These are phyloP conservation scores for Linum tenue DNA, from an alignment of 345 rosid genomes.

Conservation along the genomic window DNA sequence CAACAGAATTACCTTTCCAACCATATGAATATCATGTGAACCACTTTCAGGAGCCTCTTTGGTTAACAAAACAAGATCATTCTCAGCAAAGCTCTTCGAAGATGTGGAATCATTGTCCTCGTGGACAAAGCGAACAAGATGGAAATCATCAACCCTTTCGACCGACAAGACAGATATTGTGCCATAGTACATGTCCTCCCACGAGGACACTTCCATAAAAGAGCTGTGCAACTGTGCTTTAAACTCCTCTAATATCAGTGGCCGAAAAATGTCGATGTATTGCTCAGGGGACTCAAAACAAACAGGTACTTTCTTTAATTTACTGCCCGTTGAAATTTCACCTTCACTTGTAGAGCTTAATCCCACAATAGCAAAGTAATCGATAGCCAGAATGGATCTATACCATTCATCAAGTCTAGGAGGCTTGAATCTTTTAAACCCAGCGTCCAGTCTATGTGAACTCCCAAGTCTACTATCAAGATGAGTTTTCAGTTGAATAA, in stretches of 20 bases:
- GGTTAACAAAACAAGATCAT: slow-evolving; percentile 84
- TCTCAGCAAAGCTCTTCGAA: slow-evolving; percentile 62
- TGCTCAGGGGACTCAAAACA: slow-evolving; percentile 76
- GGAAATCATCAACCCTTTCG: slow-evolving; percentile 94
- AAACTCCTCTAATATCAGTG: slow-evolving; percentile 91
- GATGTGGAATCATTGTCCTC: slow-evolving; percentile 52
- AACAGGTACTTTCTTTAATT: slow-evolving; percentile 76
- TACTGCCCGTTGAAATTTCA: slow-evolving; percentile 29
- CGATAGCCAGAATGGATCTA: slow-evolving; percentile 71
- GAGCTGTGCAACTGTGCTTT: slow-evolving; percentile 85
- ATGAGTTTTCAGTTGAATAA: slow-evolving; percentile 79
- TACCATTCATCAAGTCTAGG: slow-evolving; percentile 93
- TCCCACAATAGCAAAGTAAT: slow-evolving; percentile 73
- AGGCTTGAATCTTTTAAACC: slow-evolving; percentile 70
- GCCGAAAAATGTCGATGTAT: slow-evolving; percentile 73
- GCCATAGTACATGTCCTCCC: slow-evolving; percentile 72
- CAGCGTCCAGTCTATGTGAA: slow-evolving; percentile 42
- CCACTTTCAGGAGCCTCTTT: slow-evolving; percentile 56
- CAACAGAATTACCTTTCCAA: slow-evolving; percentile 64
- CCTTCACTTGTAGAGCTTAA: slow-evolving; percentile 37
- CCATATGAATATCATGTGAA: slow-evolving; percentile 53
- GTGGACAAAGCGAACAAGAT: slow-evolving; percentile 84
- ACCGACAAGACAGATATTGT: slow-evolving; percentile 71
- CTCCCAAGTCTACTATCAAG: slow-evolving; percentile 43
- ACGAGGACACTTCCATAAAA: slow-evolving; percentile 70